Conservation (phyloP, 2,329 filamentous ascomycete genomes). For the Hymenoscyphus albidus region DNA sequence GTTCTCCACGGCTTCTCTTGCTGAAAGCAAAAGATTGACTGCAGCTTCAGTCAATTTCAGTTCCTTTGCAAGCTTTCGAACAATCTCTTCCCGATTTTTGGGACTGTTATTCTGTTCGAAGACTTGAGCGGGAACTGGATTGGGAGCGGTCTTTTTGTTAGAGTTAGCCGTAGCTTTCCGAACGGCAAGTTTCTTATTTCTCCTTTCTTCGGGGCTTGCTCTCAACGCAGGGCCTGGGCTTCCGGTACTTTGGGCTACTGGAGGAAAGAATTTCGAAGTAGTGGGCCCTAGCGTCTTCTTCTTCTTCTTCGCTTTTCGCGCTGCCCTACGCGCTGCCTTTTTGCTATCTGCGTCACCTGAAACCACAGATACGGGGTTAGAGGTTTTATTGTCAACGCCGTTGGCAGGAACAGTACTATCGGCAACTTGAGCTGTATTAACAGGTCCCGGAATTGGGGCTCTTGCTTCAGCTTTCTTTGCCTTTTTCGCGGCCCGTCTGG, state of each 20-base stretch:
- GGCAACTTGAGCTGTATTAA: not conserved
- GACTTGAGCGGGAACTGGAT: not conserved
- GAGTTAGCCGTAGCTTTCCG: not conserved
- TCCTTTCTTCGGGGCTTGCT: not conserved
- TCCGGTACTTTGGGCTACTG: not conserved
- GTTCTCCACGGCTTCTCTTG: not conserved
- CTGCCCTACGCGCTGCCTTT: not conserved
- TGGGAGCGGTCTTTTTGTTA: not conserved
- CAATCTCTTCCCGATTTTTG: not conserved
- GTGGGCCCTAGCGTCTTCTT: constrained; percentile 1
- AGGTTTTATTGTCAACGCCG: not conserved
- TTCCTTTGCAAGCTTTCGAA: not conserved
- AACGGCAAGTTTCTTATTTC: constrained; percentile 1
- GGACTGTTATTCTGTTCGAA: not conserved
- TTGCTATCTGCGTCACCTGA: not conserved
- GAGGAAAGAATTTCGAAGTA: not conserved
- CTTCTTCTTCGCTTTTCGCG: constrained; percentile 4
- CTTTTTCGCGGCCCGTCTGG: not conserved
- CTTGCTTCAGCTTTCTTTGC: not conserved
- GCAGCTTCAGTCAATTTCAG: not conserved
- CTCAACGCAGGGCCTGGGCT: not conserved
- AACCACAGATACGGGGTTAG: not conserved
- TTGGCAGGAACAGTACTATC: not conserved
- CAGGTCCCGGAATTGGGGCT: not conserved
- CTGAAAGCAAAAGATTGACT: not conserved